Base-by-base conservation (phyloP, 805 yeast species). In the Saturnispora sekii region DNA sequence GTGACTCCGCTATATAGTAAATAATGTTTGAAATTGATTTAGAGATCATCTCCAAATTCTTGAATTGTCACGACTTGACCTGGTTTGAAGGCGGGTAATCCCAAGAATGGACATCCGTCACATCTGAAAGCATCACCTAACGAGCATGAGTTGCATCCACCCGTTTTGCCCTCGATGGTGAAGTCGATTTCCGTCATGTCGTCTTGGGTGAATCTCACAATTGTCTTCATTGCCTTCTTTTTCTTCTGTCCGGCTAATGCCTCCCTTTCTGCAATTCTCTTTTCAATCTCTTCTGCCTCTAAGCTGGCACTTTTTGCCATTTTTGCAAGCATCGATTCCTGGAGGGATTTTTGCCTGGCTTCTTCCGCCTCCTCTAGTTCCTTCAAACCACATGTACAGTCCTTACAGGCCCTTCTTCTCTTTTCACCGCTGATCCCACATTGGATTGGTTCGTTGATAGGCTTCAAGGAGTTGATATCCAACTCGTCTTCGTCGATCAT, bases 91-190 rank as follows among this genome's bases (percentile, higher is more conserved):
- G 99, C 97, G 12, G 99, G 99, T 38, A 93, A 70, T 0, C 99
- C 99, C 53, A 93, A 68, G 65, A 81, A 93, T 34, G 99, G 99
- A 66, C 99, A 93, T 2, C 97, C 97, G 54, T 89, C 95, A 63
- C 99, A 93, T 59, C 99, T 73, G 68, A 93, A 93, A 0, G 98
- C 98, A 63, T 93, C 99, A 37, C 99, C 99, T 41, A 93, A 72
- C 0, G 97, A 81, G 67, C 99, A 93, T 10, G 95, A 85, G 21
- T 96, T 96, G 68, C 99, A 93, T 3, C 97, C 96, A 31, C 97
- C 97, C 10, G 95, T 83, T 59, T 90, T 90, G 35, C 97, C 97
- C 52, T 89, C 87, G n/a, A 89, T 79, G 0, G 98, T 90, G 67
- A 90, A 90, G 61, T 90, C 97, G 45, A 90, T 78, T 61, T 90